Conservation (phyloP, 1,284 basidiomycete species). For the Marasmius fiardii region DNA sequence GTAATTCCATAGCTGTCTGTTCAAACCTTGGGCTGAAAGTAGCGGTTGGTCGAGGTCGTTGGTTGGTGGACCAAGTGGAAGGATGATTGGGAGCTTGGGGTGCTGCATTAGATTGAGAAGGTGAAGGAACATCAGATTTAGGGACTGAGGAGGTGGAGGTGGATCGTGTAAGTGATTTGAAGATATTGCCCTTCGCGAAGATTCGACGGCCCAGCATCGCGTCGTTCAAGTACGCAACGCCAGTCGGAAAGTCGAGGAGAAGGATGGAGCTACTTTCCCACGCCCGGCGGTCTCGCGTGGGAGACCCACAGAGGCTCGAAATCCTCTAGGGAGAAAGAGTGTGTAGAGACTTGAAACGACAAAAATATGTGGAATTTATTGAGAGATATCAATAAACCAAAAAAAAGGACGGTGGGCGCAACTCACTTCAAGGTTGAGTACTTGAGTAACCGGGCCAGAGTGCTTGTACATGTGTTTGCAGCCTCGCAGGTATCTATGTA, state of each 20-base stretch:
- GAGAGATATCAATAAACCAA: too few relatives aligned
- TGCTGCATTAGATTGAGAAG: slow-evolving; percentile 13
- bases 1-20: slow-evolving; percentile 82
- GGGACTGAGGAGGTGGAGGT: slow-evolving; percentile 13
- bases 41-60: slow-evolving; percentile 56
- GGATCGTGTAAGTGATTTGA: slow-evolving; percentile 4
- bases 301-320: too few relatives aligned
- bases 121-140: slow-evolving; percentile 2
- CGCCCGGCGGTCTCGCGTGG: too few relatives aligned
- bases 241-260: neutral
- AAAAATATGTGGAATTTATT: too few relatives aligned
- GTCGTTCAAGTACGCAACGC: neutral
- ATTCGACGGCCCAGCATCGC: slow-evolving; percentile 11
- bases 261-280: too few relatives aligned
- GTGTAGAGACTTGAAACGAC: too few relatives aligned
- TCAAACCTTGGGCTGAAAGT: slow-evolving; percentile 81
- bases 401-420: too few relatives aligned
- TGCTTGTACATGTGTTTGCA: too few relatives aligned
- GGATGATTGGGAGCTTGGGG: slow-evolving; percentile 80
- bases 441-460: too few relatives aligned
- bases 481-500: too few relatives aligned
- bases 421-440: too few relatives aligned
- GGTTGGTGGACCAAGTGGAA: slow-evolving; percentile 75
- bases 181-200: neutral
- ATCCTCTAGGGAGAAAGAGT: too few relatives aligned